These are phyloP conservation scores for Ophiostoma australiae DNA, from an alignment of 2,329 filamentous ascomycete genomes.

Conservation along the genomic window DNA sequence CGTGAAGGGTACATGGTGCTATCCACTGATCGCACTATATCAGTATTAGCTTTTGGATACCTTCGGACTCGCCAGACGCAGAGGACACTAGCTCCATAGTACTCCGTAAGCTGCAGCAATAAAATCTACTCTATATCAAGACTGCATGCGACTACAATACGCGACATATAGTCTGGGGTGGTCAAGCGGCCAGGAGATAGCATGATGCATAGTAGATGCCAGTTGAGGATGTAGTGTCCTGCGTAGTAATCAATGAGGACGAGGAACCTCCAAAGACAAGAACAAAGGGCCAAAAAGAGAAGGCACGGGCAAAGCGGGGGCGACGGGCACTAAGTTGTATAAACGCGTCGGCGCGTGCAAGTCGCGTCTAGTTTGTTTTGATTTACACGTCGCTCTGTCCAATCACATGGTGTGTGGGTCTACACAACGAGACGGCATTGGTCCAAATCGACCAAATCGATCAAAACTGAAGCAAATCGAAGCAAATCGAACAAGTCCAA, in stretches of 20 bases:
- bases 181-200: not conserved
- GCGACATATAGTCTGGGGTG: not conserved
- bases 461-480: not conserved
- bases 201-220: too few relatives aligned
- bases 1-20: not conserved
- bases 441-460: not conserved
- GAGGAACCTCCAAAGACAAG: not conserved
- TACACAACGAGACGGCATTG: constrained; percentile 19
- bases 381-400: constrained; percentile 21
- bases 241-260: not conserved
- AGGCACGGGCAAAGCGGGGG: constrained; percentile 9
- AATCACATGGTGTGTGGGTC: constrained; percentile 23
- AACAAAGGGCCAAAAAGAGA: not conserved
- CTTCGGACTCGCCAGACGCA: not conserved
- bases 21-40: not conserved
- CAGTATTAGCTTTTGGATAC: not conserved
- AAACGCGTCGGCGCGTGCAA: constrained; percentile 25
- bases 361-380: constrained; percentile 26
- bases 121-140: not conserved
- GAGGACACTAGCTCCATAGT: not conserved
- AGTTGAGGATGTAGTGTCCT: not conserved
- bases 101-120: constrained; percentile 3
- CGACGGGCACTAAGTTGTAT: constrained; percentile 16
- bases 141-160: not conserved
- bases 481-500: not conserved